Base-by-base conservation (phyloP, 352 stramenopile species). In the Poterioochromonas sp. region DNA sequence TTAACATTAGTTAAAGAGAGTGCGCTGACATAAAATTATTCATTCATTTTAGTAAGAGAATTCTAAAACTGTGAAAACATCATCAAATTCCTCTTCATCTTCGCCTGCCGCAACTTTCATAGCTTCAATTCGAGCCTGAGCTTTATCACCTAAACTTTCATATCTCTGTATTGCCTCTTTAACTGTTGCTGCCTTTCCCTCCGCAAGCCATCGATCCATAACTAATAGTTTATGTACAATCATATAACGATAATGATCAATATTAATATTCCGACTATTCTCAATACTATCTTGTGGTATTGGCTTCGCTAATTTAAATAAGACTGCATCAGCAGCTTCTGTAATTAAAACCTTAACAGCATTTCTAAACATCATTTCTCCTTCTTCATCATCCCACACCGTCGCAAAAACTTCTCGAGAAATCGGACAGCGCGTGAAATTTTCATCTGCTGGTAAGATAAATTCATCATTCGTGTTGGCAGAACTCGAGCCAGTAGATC, bases 171-270 rank as follows among this genome's bases (percentile, higher is more conserved):
- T 29, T 12, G 43, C 65, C 35, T 53, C 37, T 54, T 40, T 37
- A 18, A 74, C 8, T 32, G 65, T 74, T 3, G 37, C n/a, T 22
- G 40, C 65, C 29, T 54, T 51, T 20, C 65, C 65, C 11, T 35
- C n/a, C 1, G 39, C 29, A 12, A 58, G 29, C 65, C 37, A 58
- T 40, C 29, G 5, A 29, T 74, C 40, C 65, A 74, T 39, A 39
- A 74, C 40, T 40, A 74, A n/a, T 58, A 40, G 3, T 54, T 74
- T 51, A 54, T 74, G 65, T 54, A 74, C 65, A 35, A 74, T 51
- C 5, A 54, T 2, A 54, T 74, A 74, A 22, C 43, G 39, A 5
- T 43, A 8, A 32, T 29, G 12, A 15, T 35, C n/a, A 32, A 35
- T 39, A 62, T 32, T 62, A 22, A 35, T 29, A 71, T 41, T 29